phyloP scores from a whole-genome alignment of 768 basidiomycete genomes.

The Serpula lacrymans region DNA sequence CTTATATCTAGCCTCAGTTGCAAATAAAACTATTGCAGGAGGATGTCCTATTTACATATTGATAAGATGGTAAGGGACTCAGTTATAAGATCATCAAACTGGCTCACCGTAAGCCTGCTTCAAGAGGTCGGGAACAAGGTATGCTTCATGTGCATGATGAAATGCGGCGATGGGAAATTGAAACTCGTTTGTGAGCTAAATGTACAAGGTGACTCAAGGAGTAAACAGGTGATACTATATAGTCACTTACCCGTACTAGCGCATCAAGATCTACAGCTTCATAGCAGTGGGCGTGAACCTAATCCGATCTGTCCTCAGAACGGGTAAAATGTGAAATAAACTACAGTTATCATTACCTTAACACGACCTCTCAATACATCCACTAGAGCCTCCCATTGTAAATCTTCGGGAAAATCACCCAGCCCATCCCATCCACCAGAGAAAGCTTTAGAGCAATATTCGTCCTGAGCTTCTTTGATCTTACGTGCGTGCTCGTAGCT shows the following conservation, averaged over 20 bases:
- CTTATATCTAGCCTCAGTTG: conserved; percentile 71
- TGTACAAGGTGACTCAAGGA: not conserved
- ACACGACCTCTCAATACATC: conserved; percentile 85
- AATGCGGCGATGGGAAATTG: conserved; percentile 78
- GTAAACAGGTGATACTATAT: not conserved
- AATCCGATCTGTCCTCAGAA: not conserved
- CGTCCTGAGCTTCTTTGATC: conserved; percentile 66
- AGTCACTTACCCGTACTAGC: conserved; percentile 57
- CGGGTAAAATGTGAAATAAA: not conserved
- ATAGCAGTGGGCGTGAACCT: conserved; percentile 42
- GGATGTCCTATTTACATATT: conserved; percentile 36
- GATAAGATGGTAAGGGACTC: conserved; percentile 2
- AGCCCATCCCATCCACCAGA: conserved; percentile 46
- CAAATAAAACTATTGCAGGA: conserved; percentile 78
- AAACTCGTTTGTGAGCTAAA: conserved; percentile 85
- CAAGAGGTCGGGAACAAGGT: conserved; percentile 77
- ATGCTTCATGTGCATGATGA: conserved; percentile 88
- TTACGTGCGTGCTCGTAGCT: conserved; percentile 65
- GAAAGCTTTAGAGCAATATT: conserved; percentile 53
- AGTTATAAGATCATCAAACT: conserved; percentile 9
- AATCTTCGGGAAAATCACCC: conserved; percentile 62
- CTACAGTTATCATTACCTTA: conserved; percentile 47
- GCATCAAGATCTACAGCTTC: conserved; percentile 66
- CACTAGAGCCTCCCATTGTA: conserved; percentile 74
- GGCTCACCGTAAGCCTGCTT: conserved; percentile 58